A percentile compares a stretch with the other conserved stretches of the same genome.
These are phyloP conservation scores for Ampelocalamus luodianensis DNA, from an alignment of 176 grass and related monocot genomes.

Conservation along the genomic window DNA sequence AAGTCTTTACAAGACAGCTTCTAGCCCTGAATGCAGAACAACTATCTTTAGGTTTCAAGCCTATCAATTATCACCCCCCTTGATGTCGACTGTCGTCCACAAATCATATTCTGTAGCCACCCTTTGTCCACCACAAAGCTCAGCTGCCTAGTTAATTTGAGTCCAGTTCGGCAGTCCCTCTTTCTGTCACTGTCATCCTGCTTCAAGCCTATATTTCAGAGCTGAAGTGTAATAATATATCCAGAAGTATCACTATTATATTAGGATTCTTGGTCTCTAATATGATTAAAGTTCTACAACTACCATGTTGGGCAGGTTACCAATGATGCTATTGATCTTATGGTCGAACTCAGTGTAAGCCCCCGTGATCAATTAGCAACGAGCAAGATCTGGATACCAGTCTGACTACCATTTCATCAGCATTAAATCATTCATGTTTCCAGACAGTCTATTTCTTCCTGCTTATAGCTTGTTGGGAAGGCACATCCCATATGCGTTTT, in stretches of 20 bases:
- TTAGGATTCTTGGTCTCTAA: background rate
- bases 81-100: background rate
- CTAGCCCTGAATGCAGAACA: background rate
- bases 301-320: constrained; percentile 8
- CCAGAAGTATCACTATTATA: background rate
- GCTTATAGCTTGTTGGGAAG: constrained; percentile 20
- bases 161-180: background rate
- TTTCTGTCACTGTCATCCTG: background rate
- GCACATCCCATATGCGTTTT: background rate
- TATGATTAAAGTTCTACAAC: constrained; percentile 11
- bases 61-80: background rate
- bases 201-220: background rate
- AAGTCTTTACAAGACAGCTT: background rate
- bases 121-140: background rate
- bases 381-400: background rate
- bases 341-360: background rate
- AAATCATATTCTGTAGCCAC: background rate
- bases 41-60: constrained; percentile 1
- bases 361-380: background rate
- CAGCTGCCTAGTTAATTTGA: background rate
- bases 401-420: constrained; percentile 14
- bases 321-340: background rate
- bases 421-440: constrained; percentile 5
- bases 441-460: background rate
- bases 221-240: background rate